Conservation (phyloP, 2,329 filamentous ascomycete genomes). For the Sclerotinia nivalis region DNA sequence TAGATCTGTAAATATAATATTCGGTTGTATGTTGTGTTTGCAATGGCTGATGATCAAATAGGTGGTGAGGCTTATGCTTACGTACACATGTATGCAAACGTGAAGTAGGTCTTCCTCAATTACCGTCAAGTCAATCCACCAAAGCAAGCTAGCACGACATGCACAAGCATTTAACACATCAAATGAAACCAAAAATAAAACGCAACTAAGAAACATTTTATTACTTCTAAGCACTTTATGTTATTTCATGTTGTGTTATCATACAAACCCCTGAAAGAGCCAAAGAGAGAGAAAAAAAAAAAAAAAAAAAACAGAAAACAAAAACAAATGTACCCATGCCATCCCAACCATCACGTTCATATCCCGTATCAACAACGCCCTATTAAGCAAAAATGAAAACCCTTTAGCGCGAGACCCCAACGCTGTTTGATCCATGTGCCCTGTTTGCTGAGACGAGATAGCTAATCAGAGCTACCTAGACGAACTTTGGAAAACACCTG, state of each 20-base stretch:
- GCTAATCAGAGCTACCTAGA: neutral
- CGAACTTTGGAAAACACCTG: neutral
- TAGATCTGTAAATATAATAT: too few species aligned
- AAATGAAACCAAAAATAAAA: neutral
- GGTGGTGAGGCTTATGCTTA: neutral
- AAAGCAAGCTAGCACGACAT: neutral
- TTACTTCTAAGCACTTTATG: neutral
- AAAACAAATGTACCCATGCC: neutral
- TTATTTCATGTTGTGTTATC: neutral
- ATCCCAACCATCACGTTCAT: neutral
- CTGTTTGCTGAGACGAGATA: neutral
- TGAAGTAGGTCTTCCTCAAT: neutral
- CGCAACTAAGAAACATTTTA: neutral
- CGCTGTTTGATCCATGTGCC: neutral
- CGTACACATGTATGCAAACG: neutral
- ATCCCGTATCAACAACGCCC: slow-evolving; percentile 7
- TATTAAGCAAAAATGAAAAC: slow-evolving; percentile 8
- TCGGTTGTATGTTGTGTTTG: neutral
- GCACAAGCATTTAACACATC: neutral
- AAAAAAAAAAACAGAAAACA: too few species aligned
- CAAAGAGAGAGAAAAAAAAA: slow-evolving; percentile 3
- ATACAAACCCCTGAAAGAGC: neutral
- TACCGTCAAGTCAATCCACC: neutral
- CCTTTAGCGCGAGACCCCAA: neutral
- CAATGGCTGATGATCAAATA: neutral